Base-by-base conservation (phyloP, 768 basidiomycete species). In the Austroboletus festivus region DNA sequence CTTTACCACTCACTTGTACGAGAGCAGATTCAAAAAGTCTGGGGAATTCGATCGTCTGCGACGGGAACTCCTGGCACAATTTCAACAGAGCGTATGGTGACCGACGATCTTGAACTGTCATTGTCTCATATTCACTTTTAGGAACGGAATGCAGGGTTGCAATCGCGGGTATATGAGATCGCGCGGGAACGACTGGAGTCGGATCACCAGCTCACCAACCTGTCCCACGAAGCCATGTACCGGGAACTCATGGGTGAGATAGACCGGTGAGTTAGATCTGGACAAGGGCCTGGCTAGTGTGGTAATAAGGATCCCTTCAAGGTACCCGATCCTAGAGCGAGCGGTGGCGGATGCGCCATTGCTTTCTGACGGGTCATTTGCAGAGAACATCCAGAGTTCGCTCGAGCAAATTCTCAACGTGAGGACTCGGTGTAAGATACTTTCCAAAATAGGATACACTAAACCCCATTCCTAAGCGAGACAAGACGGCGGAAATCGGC, bases 1-100 rank as follows among this genome's bases (percentile, higher is more conserved):
- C 10, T 20, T 13, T 13, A 31, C 18, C 24, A 15, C 40, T 33
- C 20, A 13, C 42, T 52, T 46, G 51, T 52, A 33, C 12, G 13
- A 16, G 33, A 28, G 26, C 38, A 89, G 86, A 57, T 89, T 87
- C 71, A 88, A 89, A 67, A 83, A 82, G 57, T 85, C 85, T 11
- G 86, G 86, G 23, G 85, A 89, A 67, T 88, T 87, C 55, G 86
- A 89, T 55, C 79, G 82, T 20, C 61, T 88, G 52, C 76, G 86
- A 42, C 77, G 79, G 42, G 81, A 88, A 64, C 68, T 89, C 20
- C 63, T 88, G 31, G 58, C 73, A 6, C 72, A 82, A 57, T 86
- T 86, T 63, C 78, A 80, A 56, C 74, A 71, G 55, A 77, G 81
- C 58, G 86, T 86, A 64, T 28, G 28, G 28, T 12, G 28, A 28